A percentile compares a stretch with the other conserved stretches of the same genome.
Evolutionary conservation across 73 alveolate genomes (phyloP).

Genomic region (Urostyla sp.): DNA sequence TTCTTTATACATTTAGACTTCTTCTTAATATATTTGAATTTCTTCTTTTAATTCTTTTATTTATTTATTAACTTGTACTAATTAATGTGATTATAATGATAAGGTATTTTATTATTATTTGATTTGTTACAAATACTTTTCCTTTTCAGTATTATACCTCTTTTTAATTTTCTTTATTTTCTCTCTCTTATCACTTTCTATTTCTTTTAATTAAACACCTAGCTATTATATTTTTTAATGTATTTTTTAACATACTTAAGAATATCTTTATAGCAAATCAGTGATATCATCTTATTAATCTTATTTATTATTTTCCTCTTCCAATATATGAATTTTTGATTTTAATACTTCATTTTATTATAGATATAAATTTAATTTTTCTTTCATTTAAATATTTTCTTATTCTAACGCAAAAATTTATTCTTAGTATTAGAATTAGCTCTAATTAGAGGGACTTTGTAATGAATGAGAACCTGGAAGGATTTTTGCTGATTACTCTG

Average conservation of each 20-base stretch:
- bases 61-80: not conserved
- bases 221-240: not conserved
- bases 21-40: not conserved
- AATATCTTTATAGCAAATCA: not conserved
- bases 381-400: not conserved
- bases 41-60: not conserved
- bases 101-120: not conserved
- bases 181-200: not conserved
- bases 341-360: not conserved
- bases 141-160: not conserved
- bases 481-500: not conserved
- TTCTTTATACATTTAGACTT: not conserved
- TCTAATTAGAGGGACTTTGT: not conserved
- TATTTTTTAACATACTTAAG: not conserved
- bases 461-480: not conserved
- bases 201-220: constrained; percentile 18
- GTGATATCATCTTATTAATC: not conserved
- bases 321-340: too few species aligned
- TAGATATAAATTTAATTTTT: not conserved
- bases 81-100: not conserved
- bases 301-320: not conserved
- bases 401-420: not conserved
- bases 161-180: constrained; percentile 15
- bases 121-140: not conserved
- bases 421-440: not conserved